phyloP scores from a whole-genome alignment of 495 filamentous ascomycete genomes.

The Elasticomyces elasticus region DNA sequence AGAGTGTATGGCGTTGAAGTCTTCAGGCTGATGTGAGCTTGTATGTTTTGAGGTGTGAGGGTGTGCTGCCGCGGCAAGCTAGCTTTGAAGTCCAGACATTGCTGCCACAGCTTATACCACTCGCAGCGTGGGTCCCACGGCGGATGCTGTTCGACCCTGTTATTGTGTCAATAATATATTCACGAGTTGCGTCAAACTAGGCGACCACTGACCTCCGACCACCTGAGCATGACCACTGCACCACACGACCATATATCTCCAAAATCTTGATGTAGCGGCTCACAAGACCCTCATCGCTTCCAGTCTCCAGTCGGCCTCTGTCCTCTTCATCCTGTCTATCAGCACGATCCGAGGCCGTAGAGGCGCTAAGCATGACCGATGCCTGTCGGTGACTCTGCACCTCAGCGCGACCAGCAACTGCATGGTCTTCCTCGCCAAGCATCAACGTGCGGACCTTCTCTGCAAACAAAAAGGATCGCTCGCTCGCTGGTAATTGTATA shows the following conservation, averaged over 20 bases:
- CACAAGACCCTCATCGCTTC: constrained; percentile 57
- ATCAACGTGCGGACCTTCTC: constrained; percentile 46
- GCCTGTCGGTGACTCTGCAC: constrained; percentile 17
- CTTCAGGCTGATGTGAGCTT: constrained; percentile 67
- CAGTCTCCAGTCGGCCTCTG: constrained; percentile 47
- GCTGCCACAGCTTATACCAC: constrained; percentile 47
- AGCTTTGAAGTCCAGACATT: constrained; percentile 56
- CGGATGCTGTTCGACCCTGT: constrained; percentile 31
- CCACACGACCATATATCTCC: constrained; percentile 68
- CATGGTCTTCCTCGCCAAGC: constrained; percentile 25
- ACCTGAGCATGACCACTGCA: constrained; percentile 65
- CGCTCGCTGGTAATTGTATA: constrained; percentile 57
- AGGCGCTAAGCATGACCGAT: constrained; percentile 14
- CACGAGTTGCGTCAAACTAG: not conserved
- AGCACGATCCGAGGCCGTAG: not conserved
- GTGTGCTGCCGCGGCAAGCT: constrained; percentile 59
- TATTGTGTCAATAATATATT: constrained; percentile 2
- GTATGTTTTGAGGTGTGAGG: constrained; percentile 65
- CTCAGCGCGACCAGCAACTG: constrained; percentile 18
- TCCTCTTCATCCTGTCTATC: constrained; percentile 19
- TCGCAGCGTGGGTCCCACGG: constrained; percentile 28
- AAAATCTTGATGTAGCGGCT: constrained; percentile 68
- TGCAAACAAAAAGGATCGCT: constrained; percentile 57
- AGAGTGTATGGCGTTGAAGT: constrained; percentile 65
- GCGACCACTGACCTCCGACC: constrained; percentile 44